Percentiles rank a stretch among this genome's conserved stretches.
Conservation (phyloP, 1,284 basidiomycete genomes). For the Marasmius oreades region DNA sequence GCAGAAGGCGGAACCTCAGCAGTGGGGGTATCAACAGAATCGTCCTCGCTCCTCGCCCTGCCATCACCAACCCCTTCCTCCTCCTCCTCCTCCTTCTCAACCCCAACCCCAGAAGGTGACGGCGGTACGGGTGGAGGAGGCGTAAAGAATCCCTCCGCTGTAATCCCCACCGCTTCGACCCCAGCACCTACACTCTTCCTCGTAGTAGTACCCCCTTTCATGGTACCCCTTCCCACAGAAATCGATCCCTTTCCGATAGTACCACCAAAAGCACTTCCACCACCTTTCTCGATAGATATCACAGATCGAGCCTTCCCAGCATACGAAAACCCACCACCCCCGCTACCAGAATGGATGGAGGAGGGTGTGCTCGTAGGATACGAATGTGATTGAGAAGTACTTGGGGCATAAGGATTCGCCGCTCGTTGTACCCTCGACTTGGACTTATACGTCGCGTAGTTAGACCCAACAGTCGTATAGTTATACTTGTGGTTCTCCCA, state of each 20-base stretch:
- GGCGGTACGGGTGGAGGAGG: too few species aligned
- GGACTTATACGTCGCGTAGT: slow-evolving; percentile 30
- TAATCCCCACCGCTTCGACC: slow-evolving; percentile 68
- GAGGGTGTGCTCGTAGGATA: background rate
- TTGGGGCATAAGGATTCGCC: background rate
- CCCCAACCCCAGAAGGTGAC: too few species aligned
- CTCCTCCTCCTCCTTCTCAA: too few species aligned
- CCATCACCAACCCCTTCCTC: too few species aligned
- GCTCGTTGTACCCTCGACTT: background rate
- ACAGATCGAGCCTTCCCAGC: slow-evolving; percentile 47
- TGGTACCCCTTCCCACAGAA: slow-evolving; percentile 40
- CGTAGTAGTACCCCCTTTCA: slow-evolving; percentile 46
- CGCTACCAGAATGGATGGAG: background rate
- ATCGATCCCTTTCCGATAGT: slow-evolving; percentile 53
- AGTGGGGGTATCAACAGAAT: too few species aligned
- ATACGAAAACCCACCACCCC: background rate
- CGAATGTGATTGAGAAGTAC: background rate
- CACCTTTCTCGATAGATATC: slow-evolving; percentile 55
- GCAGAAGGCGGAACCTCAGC: background rate
- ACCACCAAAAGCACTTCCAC: slow-evolving; percentile 19
- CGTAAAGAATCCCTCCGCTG: slow-evolving; percentile 72
- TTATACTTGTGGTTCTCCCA: background rate
- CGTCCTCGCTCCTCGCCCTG: background rate
- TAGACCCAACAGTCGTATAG: background rate
- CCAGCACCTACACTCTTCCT: slow-evolving; percentile 61